These are phyloP conservation scores for Smallanthus sonchifolius DNA, from an alignment of 129 eudicot genomes.

Conservation along the genomic window DNA sequence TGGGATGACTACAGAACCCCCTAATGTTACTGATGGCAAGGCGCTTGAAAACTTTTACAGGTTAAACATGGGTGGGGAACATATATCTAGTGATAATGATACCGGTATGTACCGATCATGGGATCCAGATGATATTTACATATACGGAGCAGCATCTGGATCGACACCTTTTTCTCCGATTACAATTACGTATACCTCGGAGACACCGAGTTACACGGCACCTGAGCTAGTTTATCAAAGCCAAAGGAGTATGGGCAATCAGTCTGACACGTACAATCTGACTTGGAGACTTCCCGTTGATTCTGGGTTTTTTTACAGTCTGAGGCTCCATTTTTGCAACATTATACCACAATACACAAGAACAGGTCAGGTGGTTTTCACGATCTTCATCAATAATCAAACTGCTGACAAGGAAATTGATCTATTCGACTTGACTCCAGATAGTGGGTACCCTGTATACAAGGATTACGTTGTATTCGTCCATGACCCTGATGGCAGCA, in stretches of 20 bases:
- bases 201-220: too few relatives aligned
- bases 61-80: slow-evolving; percentile 28
- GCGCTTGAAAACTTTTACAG: slow-evolving; percentile 33
- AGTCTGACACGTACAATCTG: too few relatives aligned
- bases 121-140: slow-evolving; percentile 20
- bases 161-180: background rate
- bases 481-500: background rate
- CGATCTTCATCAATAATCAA: slow-evolving; percentile 30
- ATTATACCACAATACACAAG: background rate
- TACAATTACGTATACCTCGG: too few relatives aligned
- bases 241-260: too few relatives aligned
- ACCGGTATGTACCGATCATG: slow-evolving; percentile 40
- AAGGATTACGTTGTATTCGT: slow-evolving; percentile 33
- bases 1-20: too few relatives aligned
- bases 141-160: slow-evolving; percentile 9
- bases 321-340: slow-evolving; percentile 53
- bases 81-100: background rate
- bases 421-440: background rate
- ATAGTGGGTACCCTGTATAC: slow-evolving; percentile 24
- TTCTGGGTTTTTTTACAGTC: slow-evolving; percentile 33
- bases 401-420: slow-evolving; percentile 30
- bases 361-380: slow-evolving; percentile 4
- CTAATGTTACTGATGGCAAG: too few relatives aligned
- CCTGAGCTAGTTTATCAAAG: too few relatives aligned
- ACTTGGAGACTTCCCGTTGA: slow-evolving; percentile 41